Evolutionary conservation across 176 grass and related monocot genomes (phyloP).

Genomic region (Triticum aestivum): IWGSC_CS_RefSeq_v2.1 NC_057803.1:491985250-491985749

Average conservation of each 20-base stretch:
- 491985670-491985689: too few relatives aligned
- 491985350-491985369: background rate
- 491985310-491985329: background rate
- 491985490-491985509: background rate
- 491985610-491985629: background rate
- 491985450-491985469: background rate
- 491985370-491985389: background rate
- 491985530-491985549: background rate
- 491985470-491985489: background rate
- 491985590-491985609: background rate
- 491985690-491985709: slow-evolving; percentile 5
- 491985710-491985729: slow-evolving; percentile 40
- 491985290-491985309: background rate
- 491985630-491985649: background rate
- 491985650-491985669: too few relatives aligned
- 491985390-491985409: background rate
- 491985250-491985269: background rate
- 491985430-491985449: background rate
- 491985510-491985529: background rate
- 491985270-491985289: background rate
- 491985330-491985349: background rate
- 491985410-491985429: background rate
- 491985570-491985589: background rate
- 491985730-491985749: background rate
- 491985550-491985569: background rate